Base-by-base conservation (phyloP, 2,329 filamentous ascomycete species). In the Rugonectria rugulosa region DNA sequence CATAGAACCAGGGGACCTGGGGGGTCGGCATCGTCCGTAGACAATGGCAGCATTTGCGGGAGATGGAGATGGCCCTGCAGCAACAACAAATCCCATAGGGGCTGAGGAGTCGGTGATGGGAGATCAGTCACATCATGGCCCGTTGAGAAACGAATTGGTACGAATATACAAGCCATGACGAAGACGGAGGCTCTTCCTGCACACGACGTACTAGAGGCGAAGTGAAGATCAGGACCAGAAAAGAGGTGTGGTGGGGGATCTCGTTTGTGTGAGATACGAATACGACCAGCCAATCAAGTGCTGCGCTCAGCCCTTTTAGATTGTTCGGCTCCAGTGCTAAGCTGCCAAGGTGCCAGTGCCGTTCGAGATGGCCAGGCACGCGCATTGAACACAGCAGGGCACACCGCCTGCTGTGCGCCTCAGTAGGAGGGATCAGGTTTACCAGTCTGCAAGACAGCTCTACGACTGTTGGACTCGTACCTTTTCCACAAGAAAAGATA, bases 291-390 rank as follows among this genome's bases (percentile, higher is more conserved):
- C 52, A 55, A 55, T 55, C 19, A 38, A 21, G 19, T n/a, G 7
- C 12, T 14, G 43, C 31, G 15, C 23, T 12, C 19, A 17, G 20
- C 21, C 26, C 27, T 41, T 53, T 36, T 34, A 41, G 36, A 41
- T 42, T 36, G 31, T 36, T 42, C 50, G 42, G 17, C 21, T 32
- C 38, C 17, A 31, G 29, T 27, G 24, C 24, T 27, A 27, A 27
- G n/a, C n/a, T n/a, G n/a, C n/a, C n/a, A n/a, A n/a, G n/a, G 44
- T 48, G 37, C 44, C 51, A 54, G 20, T 48, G 52, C 52, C 52
- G 52, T 43, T 21, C 50, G 27, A 53, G 24, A 31, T 49, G 46
- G 52, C 42, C 52, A 55, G 52, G 52, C 40, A 55, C 19, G 17
- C 23, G 14, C 49, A 38, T 12, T 21, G 20, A 7, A 32, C 24